Percentiles rank a stretch among this genome's conserved stretches.
phyloP scores from a whole-genome alignment of 2,329 filamentous ascomycete genomes.

The Diaporthe longicolla region DNA sequence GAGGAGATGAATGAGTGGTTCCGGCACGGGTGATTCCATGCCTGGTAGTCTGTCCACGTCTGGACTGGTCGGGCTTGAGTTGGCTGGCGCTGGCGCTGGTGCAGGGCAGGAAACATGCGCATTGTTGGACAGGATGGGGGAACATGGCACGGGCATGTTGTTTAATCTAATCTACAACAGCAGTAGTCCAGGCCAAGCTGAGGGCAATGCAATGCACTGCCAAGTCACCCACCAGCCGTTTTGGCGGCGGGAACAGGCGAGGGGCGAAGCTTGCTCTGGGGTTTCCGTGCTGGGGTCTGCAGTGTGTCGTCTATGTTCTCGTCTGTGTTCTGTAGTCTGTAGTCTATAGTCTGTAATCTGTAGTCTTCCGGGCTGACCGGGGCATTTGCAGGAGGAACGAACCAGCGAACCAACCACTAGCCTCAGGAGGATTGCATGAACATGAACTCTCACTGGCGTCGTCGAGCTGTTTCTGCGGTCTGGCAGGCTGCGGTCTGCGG shows the following conservation, averaged over 20 bases:
- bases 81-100: background rate
- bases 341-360: too few relatives aligned
- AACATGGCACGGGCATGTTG: background rate
- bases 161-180: background rate
- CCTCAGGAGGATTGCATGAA: conserved; percentile 26
- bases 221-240: conserved; percentile 27
- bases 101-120: background rate
- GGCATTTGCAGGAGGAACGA: conserved; percentile 8
- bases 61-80: too few relatives aligned
- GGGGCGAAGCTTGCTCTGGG: conserved; percentile 1
- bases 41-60: background rate
- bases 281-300: too few relatives aligned
- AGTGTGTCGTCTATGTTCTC: too few relatives aligned
- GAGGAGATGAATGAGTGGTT: background rate
- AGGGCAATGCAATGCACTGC: conserved; percentile 37
- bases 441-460: background rate
- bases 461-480: too few relatives aligned
- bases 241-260: conserved; percentile 16
- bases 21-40: conserved; percentile 22
- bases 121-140: background rate
- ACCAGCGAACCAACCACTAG: conserved; percentile 2
- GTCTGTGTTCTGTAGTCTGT: background rate
- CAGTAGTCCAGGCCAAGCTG: background rate
- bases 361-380: background rate
- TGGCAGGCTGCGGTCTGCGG: too few relatives aligned